A percentile compares a stretch with the other conserved stretches of the same genome.
phyloP scores from a whole-genome alignment of 2,329 filamentous ascomycete genomes.

The Ceratocystis huliohia region DNA sequence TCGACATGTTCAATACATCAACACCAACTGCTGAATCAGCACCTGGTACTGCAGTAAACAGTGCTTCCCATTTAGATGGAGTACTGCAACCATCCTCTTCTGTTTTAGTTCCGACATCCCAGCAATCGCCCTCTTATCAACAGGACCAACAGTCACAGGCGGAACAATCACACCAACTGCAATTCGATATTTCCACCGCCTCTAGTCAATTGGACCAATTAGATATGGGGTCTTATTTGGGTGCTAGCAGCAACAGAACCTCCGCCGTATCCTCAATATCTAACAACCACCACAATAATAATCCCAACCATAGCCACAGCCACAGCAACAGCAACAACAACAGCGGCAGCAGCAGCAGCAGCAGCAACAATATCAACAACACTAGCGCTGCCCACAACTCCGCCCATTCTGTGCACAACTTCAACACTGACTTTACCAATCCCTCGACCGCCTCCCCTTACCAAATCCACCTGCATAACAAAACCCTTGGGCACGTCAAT shows the following conservation, averaged over 20 bases:
- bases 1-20: slow-evolving; percentile 2
- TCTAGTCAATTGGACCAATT: slow-evolving; percentile 1
- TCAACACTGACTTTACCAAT: background rate
- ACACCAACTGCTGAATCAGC: background rate
- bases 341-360: background rate
- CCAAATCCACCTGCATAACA: slow-evolving; percentile 6
- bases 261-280: background rate
- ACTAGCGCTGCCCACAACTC: background rate
- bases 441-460: slow-evolving; percentile 5
- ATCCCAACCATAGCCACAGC: background rate
- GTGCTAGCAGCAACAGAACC: background rate
- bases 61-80: background rate
- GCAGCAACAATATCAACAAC: background rate
- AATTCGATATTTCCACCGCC: slow-evolving; percentile 4
- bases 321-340: background rate
- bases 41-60: background rate
- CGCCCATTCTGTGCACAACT: slow-evolving; percentile 2
- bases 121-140: slow-evolving; percentile 4
- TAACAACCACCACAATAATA: background rate
- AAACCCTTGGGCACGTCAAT: slow-evolving; percentile 6
- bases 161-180: background rate
- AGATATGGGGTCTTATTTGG: slow-evolving; percentile 3
- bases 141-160: background rate
- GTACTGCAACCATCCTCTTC: slow-evolving; percentile 3
- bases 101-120: slow-evolving; percentile 1